Evolutionary conservation across 2,329 filamentous ascomycete species (phyloP), one percentile per base, ranked within the genome.

Genomic region (Penicillium expansum): DNA sequence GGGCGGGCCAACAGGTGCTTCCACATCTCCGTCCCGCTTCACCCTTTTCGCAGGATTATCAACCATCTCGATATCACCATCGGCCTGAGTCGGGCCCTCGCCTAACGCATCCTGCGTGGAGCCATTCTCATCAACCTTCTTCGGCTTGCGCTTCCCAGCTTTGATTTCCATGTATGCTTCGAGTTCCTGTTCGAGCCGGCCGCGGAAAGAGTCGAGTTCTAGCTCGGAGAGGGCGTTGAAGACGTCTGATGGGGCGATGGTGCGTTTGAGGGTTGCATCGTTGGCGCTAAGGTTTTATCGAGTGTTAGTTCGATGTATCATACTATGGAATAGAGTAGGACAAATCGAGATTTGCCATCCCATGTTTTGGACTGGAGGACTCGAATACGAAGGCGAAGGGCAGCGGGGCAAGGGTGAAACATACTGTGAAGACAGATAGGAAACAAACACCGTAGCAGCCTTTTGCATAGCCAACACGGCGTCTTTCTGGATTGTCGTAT

Each of bases 361-460:
- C 8, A 7, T 22, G 20, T 18, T 2, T n/a, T 10, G 14, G 14
- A 22, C 37, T 22, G 9, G 27, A 30, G 27, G 37, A 30, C 33
- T 20, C 14, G 48, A 30, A 51, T n/a, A 14, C 22, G 29, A n/a
- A 37, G 5, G 27, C 18, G 8, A 18, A 43, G 14, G 27, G 14
- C 16, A 32, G 24, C 29, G 35, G 37, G 44, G 8, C 13, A 24
- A 22, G 48, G 22, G 41, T 27, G 18, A 32, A 42, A 69, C 81
- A 58, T 77, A 86, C 83, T 81, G 79, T 55, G 81, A 80, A 56
- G 83, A 82, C 47, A 87, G 74, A 69, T 87, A 86, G 58, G 83
- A 87, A 18, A 88, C 82, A 70, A 88, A 88, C 4, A 88, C 85
- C 4, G 85, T 87, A 29, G 85, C 85, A 59, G 83, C 83, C 68